Evolutionary conservation across 1,139 yeast genomes (phyloP).

Genomic region (Torulaspora globosa): DNA sequence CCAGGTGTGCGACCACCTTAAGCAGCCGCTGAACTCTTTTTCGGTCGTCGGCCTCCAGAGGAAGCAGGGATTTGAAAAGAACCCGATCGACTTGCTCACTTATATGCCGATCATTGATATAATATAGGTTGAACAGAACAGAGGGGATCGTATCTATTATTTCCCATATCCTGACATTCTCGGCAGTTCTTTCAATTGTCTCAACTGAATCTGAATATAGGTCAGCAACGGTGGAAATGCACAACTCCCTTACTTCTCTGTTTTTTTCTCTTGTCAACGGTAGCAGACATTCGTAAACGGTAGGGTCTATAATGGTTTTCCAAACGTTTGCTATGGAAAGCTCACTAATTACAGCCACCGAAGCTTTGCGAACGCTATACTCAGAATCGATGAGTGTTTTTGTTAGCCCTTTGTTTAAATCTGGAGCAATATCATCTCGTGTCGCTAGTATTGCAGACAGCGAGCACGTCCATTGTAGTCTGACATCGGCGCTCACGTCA

Average conservation of each 20-base stretch:
- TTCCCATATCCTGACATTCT: conserved; percentile 38
- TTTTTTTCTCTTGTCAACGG: conserved; percentile 70
- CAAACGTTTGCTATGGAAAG: conserved; percentile 44
- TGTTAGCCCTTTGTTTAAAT: conserved; percentile 56
- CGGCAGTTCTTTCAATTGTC: conserved; percentile 21
- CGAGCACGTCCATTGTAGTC: conserved; percentile 67
- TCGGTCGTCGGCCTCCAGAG: conserved; percentile 46
- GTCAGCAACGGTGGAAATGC: conserved; percentile 53
- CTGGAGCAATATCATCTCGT: conserved; percentile 48
- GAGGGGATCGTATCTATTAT: conserved; percentile 61
- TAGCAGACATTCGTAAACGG: conserved; percentile 51
- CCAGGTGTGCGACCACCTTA: conserved; percentile 46
- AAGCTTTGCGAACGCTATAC: conserved; percentile 63
- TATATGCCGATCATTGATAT: conserved; percentile 67
- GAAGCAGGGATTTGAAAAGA: conserved; percentile 58
- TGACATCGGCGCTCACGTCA: conserved; percentile 61
- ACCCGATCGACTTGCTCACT: conserved; percentile 64
- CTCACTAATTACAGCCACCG: conserved; percentile 49
- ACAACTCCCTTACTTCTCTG: conserved; percentile 57
- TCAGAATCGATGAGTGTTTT: conserved; percentile 73
- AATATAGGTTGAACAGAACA: conserved; percentile 59
- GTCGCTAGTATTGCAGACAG: conserved; percentile 45
- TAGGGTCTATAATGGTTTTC: conserved; percentile 43
- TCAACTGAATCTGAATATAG: conserved; percentile 42
- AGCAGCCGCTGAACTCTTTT: conserved; percentile 54